Evolutionary conservation across 164 flowering plant species (phyloP).

Genomic region (Chimonanthus salicifolius): DNA sequence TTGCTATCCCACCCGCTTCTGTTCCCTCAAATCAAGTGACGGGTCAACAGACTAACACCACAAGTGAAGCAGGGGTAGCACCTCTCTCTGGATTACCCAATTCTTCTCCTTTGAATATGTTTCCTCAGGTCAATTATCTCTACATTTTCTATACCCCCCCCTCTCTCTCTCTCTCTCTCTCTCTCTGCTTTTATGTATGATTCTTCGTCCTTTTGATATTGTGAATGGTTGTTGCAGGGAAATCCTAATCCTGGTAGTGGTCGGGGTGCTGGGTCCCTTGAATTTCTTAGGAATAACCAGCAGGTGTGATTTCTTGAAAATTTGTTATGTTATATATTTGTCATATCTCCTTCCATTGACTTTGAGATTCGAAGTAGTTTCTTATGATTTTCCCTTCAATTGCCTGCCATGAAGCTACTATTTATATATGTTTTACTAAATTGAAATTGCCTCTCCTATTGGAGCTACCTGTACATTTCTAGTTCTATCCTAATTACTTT

Average conservation of each 20-base stretch:
- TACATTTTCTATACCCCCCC: not conserved
- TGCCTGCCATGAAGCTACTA: no score
- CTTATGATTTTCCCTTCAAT: no score
- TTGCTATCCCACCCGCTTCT: conserved; percentile 55
- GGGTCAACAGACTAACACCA: conserved; percentile 18
- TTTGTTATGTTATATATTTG: no score
- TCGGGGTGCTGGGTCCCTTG: conserved; percentile 76
- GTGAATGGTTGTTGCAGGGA: conserved; percentile 37
- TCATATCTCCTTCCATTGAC: no score
- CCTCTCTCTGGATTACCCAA: conserved; percentile 75
- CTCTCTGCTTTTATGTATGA: not conserved
- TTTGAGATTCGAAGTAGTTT: no score
- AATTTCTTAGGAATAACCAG: conserved; percentile 84
- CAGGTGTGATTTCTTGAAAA: conserved; percentile 45
- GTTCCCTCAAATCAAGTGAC: conserved; percentile 34
- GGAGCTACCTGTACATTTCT: no score
- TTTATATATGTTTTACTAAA: no score
- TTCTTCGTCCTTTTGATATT: not conserved
- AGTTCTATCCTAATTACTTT: no score
- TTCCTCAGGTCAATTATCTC: conserved; percentile 68
- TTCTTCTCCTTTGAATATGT: conserved; percentile 82
- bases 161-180: not conserved
- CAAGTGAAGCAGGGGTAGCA: conserved; percentile 37
- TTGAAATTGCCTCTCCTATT: no score
- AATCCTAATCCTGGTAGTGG: conserved; percentile 38